Base-by-base conservation (phyloP, 1,284 basidiomycete genomes). In the Cryptococcus sp. region DNA sequence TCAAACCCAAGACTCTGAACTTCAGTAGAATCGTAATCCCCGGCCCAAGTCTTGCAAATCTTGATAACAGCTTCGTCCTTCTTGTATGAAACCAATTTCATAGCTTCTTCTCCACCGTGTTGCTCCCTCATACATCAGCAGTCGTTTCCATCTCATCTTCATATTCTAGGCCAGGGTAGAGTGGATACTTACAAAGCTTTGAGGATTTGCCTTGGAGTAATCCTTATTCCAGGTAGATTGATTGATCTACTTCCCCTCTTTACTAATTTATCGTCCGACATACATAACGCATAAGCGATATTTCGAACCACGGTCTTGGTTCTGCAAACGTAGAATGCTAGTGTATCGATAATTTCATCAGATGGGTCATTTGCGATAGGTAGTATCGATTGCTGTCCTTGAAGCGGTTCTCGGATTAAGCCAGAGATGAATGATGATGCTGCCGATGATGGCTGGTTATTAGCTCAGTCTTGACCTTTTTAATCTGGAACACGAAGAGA, bases 401-500 rank as follows among this genome's bases (percentile, higher is more conserved):
- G 78, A 4, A 85, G 76, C 0, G 84, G 84, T 67, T 85, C 84
- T 19, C 83, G 80, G 53, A 85, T 81, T 58, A 85, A 79, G 23
- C 81, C 82, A 72, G 69, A 84, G 57, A 85, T 78, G 73, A 84
- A 85, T 9, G 81, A 78, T 16, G 82, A 84, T 2, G 82, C 80
- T 0, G 84, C 83, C 7, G 77, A 76, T 4, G 82, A 78, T 0
- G 83, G 83, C 60, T 66, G 42, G 21, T 16, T 18, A 40, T 46
- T 40, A 56, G 42, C 34, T 10, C 21, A 3, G 10, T n/a, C n/a
- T n/a, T n/a, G n/a, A n/a, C n/a, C n/a, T n/a, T n/a, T n/a, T n/a
- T n/a, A n/a, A n/a, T 11, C 16, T 14, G 47, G 34, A 10, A 44
- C 21, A 32, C 22, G 14, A 14, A 31, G 45, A 10, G 28, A 7